These are phyloP conservation scores for Handroanthus guayacan DNA, from an alignment of 257 asterid species.

Conservation along the genomic window DNA sequence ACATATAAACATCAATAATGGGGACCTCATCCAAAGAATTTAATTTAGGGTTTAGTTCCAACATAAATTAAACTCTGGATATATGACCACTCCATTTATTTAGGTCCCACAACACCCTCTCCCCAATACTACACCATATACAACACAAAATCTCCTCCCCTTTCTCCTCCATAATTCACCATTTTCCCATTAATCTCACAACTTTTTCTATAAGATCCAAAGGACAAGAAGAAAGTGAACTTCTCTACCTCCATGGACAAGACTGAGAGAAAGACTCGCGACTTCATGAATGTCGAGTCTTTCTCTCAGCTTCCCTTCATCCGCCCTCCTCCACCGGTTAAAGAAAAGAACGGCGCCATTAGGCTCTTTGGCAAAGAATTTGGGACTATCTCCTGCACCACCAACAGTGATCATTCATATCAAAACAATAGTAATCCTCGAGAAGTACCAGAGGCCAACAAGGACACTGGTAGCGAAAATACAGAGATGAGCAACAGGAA, in stretches of 20 bases:
- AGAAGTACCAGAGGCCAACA: conserved; percentile 18
- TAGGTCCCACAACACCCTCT: conserved; percentile 43
- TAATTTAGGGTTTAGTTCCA: conserved; percentile 51
- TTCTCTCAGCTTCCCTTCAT: conserved; percentile 88
- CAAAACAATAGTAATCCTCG: background rate
- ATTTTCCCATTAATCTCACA: background rate
- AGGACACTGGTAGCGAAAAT: background rate
- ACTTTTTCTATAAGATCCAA: background rate
- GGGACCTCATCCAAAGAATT: conserved; percentile 36
- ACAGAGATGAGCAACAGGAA: conserved; percentile 42
- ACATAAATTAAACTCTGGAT: conserved; percentile 33
- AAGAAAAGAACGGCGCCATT: conserved; percentile 51
- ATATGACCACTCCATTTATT: conserved; percentile 44
- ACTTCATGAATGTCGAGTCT: conserved; percentile 80
- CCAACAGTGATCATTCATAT: background rate
- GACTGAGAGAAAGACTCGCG: conserved; percentile 63
- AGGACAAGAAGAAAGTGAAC: background rate
- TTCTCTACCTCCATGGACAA: conserved; percentile 56
- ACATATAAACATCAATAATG: conserved; percentile 5
- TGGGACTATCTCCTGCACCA: conserved; percentile 23
- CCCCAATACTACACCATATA: conserved; percentile 20
- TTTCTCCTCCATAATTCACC: conserved; percentile 4
- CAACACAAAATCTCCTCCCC: conserved; percentile 19
- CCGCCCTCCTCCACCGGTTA: conserved; percentile 55
- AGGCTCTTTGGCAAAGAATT: conserved; percentile 81